Base-by-base conservation (phyloP, 2,329 filamentous ascomycete species). In the Cladophialophora bantiana region DNA sequence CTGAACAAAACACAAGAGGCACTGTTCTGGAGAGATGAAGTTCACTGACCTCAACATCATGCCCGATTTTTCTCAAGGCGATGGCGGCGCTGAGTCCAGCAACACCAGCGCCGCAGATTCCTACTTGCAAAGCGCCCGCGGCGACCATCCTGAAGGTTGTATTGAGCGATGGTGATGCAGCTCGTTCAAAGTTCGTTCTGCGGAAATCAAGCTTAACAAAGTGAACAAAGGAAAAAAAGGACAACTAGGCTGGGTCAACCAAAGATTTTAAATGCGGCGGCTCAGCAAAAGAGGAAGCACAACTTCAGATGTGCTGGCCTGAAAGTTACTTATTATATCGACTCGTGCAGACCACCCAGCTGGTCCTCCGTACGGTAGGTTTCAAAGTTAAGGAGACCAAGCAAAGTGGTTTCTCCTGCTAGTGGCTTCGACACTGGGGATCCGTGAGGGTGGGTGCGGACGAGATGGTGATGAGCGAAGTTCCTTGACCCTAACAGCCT, bases 81-180 rank as follows among this genome's bases (percentile, higher is more conserved):
- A 77, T 77, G 3, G 76, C 76, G 2, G 76, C 74, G 7, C 71
- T 71, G 6, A 78, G 69, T 6, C 77, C 77, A 36, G 76, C 75
- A 60, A 78, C 76, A 2, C 77, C 76, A 7, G 77, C 77, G 1
- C 76, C 77, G 35, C 78, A 70, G 4, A 78, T 69, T 34, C 70
- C 70, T 48, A 72, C 67, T 45, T 70, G 60, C 9, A 73, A 65
- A 40, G n/a, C 36, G 26, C 56, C 31, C 15, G 50, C 26, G 13
- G 40, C 34, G 40, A 32, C 40, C 18, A 13, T 42, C 2, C 40
- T 50, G 31, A 31, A 13, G n/a, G n/a, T 7, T 31, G n/a, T 57
- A n/a, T 38, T 31, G 40, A 5, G 18, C 15, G 40, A 36, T 10
- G 32, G 50, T 38, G n/a, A 13, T 26, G 20, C 1, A 18, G 13